Percentiles rank a stretch among this genome's conserved stretches.
These are phyloP conservation scores for Clavispora phyllophila DNA, from an alignment of 805 yeast species.

Conservation along the genomic window DNA sequence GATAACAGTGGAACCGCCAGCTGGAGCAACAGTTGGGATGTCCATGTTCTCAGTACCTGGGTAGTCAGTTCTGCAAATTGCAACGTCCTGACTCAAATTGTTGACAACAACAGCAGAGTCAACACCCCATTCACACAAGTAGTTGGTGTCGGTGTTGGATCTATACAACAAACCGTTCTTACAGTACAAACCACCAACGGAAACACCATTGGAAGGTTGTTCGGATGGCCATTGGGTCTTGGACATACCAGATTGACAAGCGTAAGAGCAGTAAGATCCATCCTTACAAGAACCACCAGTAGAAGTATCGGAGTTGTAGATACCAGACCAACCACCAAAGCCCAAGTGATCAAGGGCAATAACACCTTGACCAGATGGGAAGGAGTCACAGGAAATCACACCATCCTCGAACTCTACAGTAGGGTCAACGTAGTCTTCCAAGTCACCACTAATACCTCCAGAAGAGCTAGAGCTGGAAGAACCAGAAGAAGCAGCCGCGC, in stretches of 20 bases:
- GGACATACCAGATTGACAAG: constrained; percentile 76
- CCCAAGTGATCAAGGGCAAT: constrained; percentile 65
- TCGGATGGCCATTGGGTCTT: constrained; percentile 73
- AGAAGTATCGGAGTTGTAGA: constrained; percentile 53
- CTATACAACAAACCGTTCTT: constrained; percentile 57
- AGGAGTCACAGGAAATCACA: constrained; percentile 53
- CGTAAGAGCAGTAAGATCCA: constrained; percentile 83
- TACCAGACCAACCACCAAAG: constrained; percentile 81
- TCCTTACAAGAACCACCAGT: constrained; percentile 74
- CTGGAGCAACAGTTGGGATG: constrained; percentile 60
- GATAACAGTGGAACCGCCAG: constrained; percentile 43
- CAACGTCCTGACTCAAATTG: constrained; percentile 47
- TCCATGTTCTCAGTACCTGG: constrained; percentile 82
- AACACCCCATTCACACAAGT: constrained; percentile 64
- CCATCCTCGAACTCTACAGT: constrained; percentile 67
- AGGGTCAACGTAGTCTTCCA: constrained; percentile 54
- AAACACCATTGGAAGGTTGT: constrained; percentile 65
- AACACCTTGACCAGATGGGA: constrained; percentile 85
- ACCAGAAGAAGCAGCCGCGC: constrained; percentile 12
- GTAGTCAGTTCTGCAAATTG: constrained; percentile 74
- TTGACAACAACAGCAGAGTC: constrained; percentile 51
- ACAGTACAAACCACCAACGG: constrained; percentile 70
- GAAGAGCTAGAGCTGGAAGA: constrained; percentile 39
- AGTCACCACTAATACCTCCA: constrained; percentile 47
- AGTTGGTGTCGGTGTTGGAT: constrained; percentile 45